phyloP scores from a whole-genome alignment of 2,329 filamentous ascomycete genomes.

The Penicillium palitans region DNA sequence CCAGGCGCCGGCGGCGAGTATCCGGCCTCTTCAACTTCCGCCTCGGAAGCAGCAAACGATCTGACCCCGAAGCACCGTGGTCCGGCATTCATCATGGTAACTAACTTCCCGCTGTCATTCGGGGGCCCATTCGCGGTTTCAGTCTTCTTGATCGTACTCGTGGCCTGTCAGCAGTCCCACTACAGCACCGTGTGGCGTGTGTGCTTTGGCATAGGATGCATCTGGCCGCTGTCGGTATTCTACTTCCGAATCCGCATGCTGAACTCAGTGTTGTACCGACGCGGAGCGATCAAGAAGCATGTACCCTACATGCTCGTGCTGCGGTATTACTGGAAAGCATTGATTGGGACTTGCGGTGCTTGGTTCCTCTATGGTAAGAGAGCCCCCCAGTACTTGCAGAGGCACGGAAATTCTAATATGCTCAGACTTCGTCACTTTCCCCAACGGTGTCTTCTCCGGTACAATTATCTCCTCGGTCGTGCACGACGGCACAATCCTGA shows the following conservation, averaged over 20 bases:
- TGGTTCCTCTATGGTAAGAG: constrained; percentile 54
- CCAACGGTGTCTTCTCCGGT: constrained; percentile 50
- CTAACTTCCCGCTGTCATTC: constrained; percentile 46
- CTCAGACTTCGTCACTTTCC: constrained; percentile 47
- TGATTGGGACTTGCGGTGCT: constrained; percentile 56
- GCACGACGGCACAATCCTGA: constrained; percentile 40
- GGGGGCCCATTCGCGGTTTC: constrained; percentile 47
- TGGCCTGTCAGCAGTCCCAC: constrained; percentile 38
- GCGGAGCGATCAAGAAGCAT: constrained; percentile 54
- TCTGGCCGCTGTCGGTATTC: constrained; percentile 56
- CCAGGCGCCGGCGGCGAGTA: constrained; percentile 49
- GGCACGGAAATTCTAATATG: neutral
- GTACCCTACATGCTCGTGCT: constrained; percentile 54
- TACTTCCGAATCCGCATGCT: constrained; percentile 58
- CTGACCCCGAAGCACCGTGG: constrained; percentile 42
- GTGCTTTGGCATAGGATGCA: constrained; percentile 51
- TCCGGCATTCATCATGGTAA: constrained; percentile 51
- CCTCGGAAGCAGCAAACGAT: constrained; percentile 53
- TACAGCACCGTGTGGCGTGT: constrained; percentile 50
- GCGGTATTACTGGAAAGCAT: constrained; percentile 56
- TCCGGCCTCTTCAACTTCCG: constrained; percentile 49
- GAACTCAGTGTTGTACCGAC: constrained; percentile 54
- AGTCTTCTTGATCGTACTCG: constrained; percentile 51
- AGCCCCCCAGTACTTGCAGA: too few relatives aligned
- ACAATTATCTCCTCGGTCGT: constrained; percentile 47